phyloP scores from a whole-genome alignment of 164 flowering plant genomes.

The Piper betle region DNA sequence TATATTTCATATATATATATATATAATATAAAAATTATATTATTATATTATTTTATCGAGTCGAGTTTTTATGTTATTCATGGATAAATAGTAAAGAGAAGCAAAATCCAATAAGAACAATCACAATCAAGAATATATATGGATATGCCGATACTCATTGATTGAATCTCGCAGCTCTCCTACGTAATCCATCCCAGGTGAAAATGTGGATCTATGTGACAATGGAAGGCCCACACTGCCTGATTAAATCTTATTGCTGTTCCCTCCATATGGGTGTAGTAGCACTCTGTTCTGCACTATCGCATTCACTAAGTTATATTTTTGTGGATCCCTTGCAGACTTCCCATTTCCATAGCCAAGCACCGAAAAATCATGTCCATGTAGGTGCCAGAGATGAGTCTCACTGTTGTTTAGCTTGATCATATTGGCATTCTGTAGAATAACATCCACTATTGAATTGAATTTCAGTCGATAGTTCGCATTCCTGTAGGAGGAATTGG shows the following conservation, averaged over 20 bases:
- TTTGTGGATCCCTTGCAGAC: conserved; percentile 31
- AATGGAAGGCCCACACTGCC: conserved; percentile 75
- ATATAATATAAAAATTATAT: no score
- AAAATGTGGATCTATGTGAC: conserved; percentile 78
- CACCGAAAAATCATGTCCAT: conserved; percentile 91
- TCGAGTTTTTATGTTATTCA: no score
- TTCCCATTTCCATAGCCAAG: conserved; percentile 62
- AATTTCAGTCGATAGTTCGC: conserved; percentile 36
- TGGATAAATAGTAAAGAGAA: no score
- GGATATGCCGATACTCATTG: no score
- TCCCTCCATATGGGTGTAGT: conserved; percentile 61
- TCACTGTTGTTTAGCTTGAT: conserved; percentile 38
- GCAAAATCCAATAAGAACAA: no score
- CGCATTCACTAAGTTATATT: conserved; percentile 47
- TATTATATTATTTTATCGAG: no score
- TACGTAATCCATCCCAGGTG: conserved; percentile 55
- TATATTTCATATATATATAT: no score
- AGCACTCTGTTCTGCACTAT: conserved; percentile 69
- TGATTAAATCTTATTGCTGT: conserved; percentile 78
- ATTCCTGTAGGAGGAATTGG: conserved; percentile 33
- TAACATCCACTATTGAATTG: conserved; percentile 48
- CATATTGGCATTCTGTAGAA: conserved; percentile 59
- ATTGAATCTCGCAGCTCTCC: conserved; percentile 46
- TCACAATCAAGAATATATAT: no score
- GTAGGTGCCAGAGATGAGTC: conserved; percentile 88